Base-by-base conservation (phyloP, 768 basidiomycete species). In the Xanthoconium stramineum region DNA sequence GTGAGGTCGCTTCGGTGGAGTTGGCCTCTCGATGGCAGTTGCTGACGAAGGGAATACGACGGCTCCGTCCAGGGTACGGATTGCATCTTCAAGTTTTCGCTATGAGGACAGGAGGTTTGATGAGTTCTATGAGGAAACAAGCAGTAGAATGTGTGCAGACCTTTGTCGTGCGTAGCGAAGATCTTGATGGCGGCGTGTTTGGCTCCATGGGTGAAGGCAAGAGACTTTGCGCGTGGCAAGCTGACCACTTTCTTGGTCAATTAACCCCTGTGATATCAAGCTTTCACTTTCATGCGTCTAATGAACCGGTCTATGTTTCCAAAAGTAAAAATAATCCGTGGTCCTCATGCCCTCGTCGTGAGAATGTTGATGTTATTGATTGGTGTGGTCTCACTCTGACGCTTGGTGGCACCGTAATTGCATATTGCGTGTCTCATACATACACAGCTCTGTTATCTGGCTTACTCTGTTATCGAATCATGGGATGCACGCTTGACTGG, bases 51-150 rank as follows among this genome's bases (percentile, higher is more conserved):
- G 62, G 2, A 79, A 63, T 15, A 73, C 72, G 19, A 89, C 81
- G 12, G 85, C 88, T 48, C 75, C 80, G 65, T 93, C 91, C 50
- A 93, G 69, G 40, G 74, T 78, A 50, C 85, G 82, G 56, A 93
- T 82, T 32, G 88, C 91, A 71, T 92, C 90, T 56, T 90, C 85
- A 47, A 92, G 81, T 72, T 92, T 93, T 47, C 91, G 80, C 88
- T 92, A 56, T 32, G 14, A 3, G 30, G 44, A 24, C 24, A 24
- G 24, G 24, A 24, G 4, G 24, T 24, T 24, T 24, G 2, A 2
- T 24, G 20, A 33, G 24, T 7, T 37, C 48, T 1, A 47, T 58
- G 28, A 59, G 50, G 13, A 20, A 44, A 50, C 13, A 44, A 35
- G 28, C 1, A 10, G 17, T n/a, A 43, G 17, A 28, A 19, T 37